A percentile compares a stretch with the other conserved stretches of the same genome.
Evolutionary conservation across 139 green algal genomes (phyloP).

Genomic region (Chlamydomonas sp.): DNA sequence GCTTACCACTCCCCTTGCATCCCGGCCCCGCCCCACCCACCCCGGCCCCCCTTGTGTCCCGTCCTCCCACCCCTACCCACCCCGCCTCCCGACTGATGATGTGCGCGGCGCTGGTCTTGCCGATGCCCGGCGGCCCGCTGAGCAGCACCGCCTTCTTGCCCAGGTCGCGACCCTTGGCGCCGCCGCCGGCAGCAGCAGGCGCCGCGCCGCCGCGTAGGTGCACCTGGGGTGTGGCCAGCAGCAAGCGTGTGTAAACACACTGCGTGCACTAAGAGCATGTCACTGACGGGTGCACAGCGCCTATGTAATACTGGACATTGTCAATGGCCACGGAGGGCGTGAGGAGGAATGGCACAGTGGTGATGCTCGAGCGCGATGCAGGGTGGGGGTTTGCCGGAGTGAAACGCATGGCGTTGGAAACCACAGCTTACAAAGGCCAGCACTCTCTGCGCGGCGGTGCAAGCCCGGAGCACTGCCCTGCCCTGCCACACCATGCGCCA

Average conservation of each 20-base stretch:
- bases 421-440: too few relatives aligned
- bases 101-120: slow-evolving; percentile 89
- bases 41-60: too few relatives aligned
- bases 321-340: not conserved
- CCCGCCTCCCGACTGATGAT: slow-evolving; percentile 74
- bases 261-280: too few relatives aligned
- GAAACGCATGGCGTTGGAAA: too few relatives aligned
- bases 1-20: too few relatives aligned
- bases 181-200: slow-evolving; percentile 22
- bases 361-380: too few relatives aligned
- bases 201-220: slow-evolving; percentile 11
- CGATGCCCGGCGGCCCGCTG: slow-evolving; percentile 90
- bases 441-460: too few relatives aligned
- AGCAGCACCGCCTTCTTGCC: slow-evolving; percentile 96
- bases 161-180: slow-evolving; percentile 67
- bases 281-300: too few relatives aligned
- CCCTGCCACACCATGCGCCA: too few relatives aligned
- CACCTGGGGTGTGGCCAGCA: not conserved
- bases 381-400: too few relatives aligned
- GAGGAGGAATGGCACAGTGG: not conserved
- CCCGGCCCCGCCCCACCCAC: not conserved
- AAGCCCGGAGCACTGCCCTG: too few relatives aligned
- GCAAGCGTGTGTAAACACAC: not conserved
- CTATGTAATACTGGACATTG: too few relatives aligned
- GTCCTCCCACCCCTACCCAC: not conserved